Evolutionary conservation across 1,284 basidiomycete genomes (phyloP).

Genomic region (Ustilago xerochloae): DNA sequence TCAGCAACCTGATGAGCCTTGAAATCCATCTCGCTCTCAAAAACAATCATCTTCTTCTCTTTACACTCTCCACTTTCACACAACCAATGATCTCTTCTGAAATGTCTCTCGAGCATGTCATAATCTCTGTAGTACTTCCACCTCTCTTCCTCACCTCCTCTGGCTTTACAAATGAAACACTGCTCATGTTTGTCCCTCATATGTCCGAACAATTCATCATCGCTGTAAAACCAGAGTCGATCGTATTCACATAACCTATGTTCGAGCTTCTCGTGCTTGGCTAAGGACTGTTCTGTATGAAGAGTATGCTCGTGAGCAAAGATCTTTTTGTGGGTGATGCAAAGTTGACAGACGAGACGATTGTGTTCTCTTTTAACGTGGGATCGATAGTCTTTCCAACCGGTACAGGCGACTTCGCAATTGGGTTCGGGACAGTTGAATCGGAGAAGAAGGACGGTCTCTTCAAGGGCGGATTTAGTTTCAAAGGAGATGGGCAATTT

Average conservation of each 20-base stretch:
- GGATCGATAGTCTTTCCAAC: conserved; percentile 88
- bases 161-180: conserved; percentile 83
- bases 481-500: conserved; percentile 84
- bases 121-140: conserved; percentile 63
- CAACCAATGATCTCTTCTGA: conserved; percentile 76
- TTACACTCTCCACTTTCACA: conserved; percentile 82
- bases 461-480: conserved; percentile 92
- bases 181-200: conserved; percentile 95
- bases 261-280: conserved; percentile 78
- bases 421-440: conserved; percentile 70
- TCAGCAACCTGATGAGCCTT: conserved; percentile 90
- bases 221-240: conserved; percentile 85
- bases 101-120: conserved; percentile 66
- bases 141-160: conserved; percentile 56
- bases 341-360: conserved; percentile 81
- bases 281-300: conserved; percentile 79
- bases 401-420: conserved; percentile 84
- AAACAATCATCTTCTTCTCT: conserved; percentile 93
- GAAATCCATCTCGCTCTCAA: conserved; percentile 84
- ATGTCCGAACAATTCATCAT: conserved; percentile 92
- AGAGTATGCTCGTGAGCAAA: conserved; percentile 94
- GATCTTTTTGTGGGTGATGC: conserved; percentile 89
- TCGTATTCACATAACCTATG: conserved; percentile 94
- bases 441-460: conserved; percentile 87
- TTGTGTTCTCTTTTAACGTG: conserved; percentile 82